Conservation (phyloP, 1,284 basidiomycete species). For the Malassezia slooffiae region DNA sequence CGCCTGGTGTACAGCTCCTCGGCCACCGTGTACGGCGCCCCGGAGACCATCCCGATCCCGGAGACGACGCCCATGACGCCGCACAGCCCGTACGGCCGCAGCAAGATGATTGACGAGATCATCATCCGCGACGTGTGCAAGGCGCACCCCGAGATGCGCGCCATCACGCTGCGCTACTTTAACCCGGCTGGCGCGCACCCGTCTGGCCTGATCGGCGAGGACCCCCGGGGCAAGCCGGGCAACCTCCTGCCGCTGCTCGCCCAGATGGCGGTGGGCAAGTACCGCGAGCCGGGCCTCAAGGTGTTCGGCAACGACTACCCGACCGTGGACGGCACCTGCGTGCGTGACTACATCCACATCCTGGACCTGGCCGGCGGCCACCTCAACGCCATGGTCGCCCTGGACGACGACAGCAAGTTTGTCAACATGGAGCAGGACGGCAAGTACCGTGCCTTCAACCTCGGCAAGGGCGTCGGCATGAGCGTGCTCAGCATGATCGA, state of each 20-base stretch:
- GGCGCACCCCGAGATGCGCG: conserved; percentile 66
- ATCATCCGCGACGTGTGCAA: conserved; percentile 81
- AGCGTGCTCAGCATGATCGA: conserved; percentile 87
- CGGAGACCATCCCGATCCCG: conserved; percentile 81
- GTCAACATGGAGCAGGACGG: conserved; percentile 47
- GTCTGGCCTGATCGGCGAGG: conserved; percentile 89
- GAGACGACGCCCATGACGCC: conserved; percentile 79
- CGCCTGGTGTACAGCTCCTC: conserved; percentile 93
- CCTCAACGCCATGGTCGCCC: conserved; percentile 77
- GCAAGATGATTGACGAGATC: conserved; percentile 86
- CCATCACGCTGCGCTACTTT: conserved; percentile 84
- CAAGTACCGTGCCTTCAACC: conserved; percentile 83
- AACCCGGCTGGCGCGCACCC: conserved; percentile 96
- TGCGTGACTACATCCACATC: conserved; percentile 90
- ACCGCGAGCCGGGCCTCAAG: conserved; percentile 67
- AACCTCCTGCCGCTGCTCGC: conserved; percentile 89
- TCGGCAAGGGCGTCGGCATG: conserved; percentile 84
- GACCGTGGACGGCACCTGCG: conserved; percentile 70
- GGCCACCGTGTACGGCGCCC: conserved; percentile 96
- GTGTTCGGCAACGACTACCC: conserved; percentile 98
- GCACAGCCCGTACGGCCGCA: conserved; percentile 86
- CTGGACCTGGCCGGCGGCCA: conserved; percentile 91
- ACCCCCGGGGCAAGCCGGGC: conserved; percentile 83
- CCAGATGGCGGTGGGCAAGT: conserved; percentile 86
- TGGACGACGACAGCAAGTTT: conserved; percentile 57